A percentile compares a stretch with the other conserved stretches of the same genome.
Conservation (phyloP, 257 asterid genomes). For the Cordia subcordata region DNA sequence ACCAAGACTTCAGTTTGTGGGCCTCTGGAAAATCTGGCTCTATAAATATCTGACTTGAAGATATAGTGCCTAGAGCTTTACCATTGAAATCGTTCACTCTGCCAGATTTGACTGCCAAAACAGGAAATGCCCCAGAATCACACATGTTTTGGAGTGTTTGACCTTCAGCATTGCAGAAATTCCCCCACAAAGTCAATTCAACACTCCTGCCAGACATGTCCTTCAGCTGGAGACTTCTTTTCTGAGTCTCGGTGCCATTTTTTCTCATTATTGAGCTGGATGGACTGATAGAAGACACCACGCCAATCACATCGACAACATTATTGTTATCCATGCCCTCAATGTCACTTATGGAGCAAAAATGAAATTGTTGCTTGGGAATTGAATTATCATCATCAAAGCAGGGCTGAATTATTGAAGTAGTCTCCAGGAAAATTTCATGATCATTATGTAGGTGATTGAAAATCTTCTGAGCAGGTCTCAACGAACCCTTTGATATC, state of each 20-base stretch:
- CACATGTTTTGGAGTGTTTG: constrained; percentile 67
- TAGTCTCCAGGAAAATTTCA: constrained; percentile 67
- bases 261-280: constrained; percentile 70
- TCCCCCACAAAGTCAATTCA: constrained; percentile 92
- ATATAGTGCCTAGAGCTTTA: constrained; percentile 72
- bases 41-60: constrained; percentile 59
- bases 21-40: constrained; percentile 90
- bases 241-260: constrained; percentile 75
- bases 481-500: constrained; percentile 67
- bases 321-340: constrained; percentile 63
- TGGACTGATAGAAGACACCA: constrained; percentile 71
- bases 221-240: constrained; percentile 74
- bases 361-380: constrained; percentile 77
- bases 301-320: constrained; percentile 69
- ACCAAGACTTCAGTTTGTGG: constrained; percentile 61
- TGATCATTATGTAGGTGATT: constrained; percentile 80
- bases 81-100: constrained; percentile 81
- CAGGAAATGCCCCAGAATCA: constrained; percentile 71
- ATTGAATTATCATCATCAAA: constrained; percentile 64
- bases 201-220: constrained; percentile 92
- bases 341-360: constrained; percentile 65
- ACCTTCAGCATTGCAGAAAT: constrained; percentile 82
- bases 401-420: constrained; percentile 69
- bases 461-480: constrained; percentile 65
- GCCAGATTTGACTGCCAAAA: constrained; percentile 79